Base-by-base conservation (phyloP, 768 basidiomycete species). In the Russula sp. region DNA sequence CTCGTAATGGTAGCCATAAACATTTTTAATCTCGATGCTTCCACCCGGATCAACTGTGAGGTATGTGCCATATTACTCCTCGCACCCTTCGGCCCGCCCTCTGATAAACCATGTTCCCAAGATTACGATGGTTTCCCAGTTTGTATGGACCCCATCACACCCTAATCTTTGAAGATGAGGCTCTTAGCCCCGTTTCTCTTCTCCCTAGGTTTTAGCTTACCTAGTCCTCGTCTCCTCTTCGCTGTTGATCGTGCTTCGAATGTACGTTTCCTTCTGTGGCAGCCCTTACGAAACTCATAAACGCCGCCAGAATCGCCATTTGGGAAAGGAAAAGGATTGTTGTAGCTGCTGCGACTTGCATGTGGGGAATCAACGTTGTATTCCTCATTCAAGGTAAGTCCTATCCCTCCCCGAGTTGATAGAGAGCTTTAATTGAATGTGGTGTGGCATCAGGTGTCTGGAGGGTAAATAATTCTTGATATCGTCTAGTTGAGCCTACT, bases 1-100 rank as follows among this genome's bases (percentile, higher is more conserved):
- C 62, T 66, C 30, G 10, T 52, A 20, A 2, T 32, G 22, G 65
- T 58, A 16, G 24, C 34, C 2, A 24, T 63, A 3, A 50, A 63
- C 1, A 16, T 66, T 13, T 9, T 59, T 5, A 22, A 16, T 0
- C 2, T 66, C 10, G 36, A 63, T 8, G 1, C 14, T 26, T 14
- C 32, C 3, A 34, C 5, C 10, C 18, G 26, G 18, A 57, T 64
- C 40, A 51, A 60, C 10, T 67, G 66, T 59, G 36, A 67, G 22
- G 66, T 64, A n/a, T 3, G 53, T 48, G 2, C n/a, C 16, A 5
- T 53, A 0, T 28, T 22, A 14, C 2, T 20, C 22, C 18, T n/a
- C 6, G 5, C 2, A 4, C 20, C 24, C 14, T 22, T 32, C 2
- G 7, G 10, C 1, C 32, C 26, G 3, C 53, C 13, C 24, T 38